These are phyloP conservation scores for Naganishia cerealis DNA, from an alignment of 1,284 basidiomycete species.

Conservation along the genomic window DNA sequence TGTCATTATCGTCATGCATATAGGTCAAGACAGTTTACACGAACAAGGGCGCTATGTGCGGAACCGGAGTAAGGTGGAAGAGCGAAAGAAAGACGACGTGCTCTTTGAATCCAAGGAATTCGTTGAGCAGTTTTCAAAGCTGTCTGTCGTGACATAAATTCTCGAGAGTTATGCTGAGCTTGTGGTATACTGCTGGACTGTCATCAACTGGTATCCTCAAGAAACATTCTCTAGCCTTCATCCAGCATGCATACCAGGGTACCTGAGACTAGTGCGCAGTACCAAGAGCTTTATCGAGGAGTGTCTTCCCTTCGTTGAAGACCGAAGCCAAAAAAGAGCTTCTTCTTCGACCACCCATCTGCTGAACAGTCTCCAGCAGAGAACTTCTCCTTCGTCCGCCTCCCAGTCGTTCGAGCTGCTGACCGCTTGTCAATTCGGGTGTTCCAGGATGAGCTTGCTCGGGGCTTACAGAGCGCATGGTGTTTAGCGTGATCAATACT, in stretches of 20 bases:
- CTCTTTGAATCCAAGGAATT: no score
- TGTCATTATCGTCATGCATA: no score
- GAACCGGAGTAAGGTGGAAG: no score
- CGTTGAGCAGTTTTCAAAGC: no score
- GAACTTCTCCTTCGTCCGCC: constrained; percentile 18
- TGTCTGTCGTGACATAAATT: no score
- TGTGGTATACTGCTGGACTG: not conserved
- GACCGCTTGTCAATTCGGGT: constrained; percentile 1
- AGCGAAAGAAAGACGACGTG: no score
- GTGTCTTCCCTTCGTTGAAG: constrained; percentile 6
- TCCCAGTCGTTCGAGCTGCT: not conserved
- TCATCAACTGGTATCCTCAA: not conserved
- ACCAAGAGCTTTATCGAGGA: constrained; percentile 4
- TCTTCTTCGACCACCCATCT: not conserved
- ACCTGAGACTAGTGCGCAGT: not conserved
- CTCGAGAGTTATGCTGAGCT: no score
- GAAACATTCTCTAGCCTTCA: no score
- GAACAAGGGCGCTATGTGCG: no score
- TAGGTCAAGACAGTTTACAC: no score
- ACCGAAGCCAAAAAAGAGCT: not conserved
- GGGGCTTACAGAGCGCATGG: not conserved
- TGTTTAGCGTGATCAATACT: not conserved
- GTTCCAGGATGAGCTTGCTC: constrained; percentile 7
- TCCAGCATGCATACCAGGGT: no score
- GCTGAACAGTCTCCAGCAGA: not conserved